Evolutionary conservation across 2,329 filamentous ascomycete species (phyloP), one percentile per base, ranked within the genome.

Genomic region (Cordyceps sp.): DNA sequence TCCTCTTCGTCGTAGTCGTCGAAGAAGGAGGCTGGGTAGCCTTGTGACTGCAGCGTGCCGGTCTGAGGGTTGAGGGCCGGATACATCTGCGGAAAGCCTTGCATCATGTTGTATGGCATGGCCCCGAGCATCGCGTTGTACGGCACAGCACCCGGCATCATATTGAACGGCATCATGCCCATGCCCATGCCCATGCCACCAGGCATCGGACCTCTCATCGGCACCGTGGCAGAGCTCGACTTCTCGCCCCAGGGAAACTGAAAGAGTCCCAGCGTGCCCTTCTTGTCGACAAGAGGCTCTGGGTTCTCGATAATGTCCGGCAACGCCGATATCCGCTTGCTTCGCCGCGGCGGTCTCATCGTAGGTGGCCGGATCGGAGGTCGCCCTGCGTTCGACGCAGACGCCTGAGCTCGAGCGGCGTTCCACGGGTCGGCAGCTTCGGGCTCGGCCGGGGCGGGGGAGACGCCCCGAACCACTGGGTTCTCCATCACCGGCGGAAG

Each of bases 211-310:
- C 21, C 25, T 10, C 14, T 24, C 16, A 35, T 18, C 18, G 52
- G 58, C 33, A 63, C 47, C 19, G 51, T 64, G 9, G 64, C 63
- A 33, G 59, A 61, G 47, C 75, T 70, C 15, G 71, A 76, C 42
- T 53, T 65, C 50, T 76, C 71, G 12, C 73, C 73, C 69, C 70
- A 76, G 3, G 73, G 69, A 40, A 76, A 76, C 42, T 73, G 68
- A 53, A 74, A 78, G 42, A 77, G 68, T 5, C 71, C 73, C 14
- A 77, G 58, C 10, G 69, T 74, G 10, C 61, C 69, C 26, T 63
- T 59, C 49, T 66, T 69, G 45, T 73, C 57, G 5, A 64, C 62
- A 5, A 77, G 53, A 23, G 70, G 71, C 43, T 67, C 53, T 4
- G 73, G 73, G 39, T 61, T 73, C 46, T 77, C 73, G 22, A 73